These are phyloP conservation scores for Yueomyces sp. DNA, from an alignment of 805 yeast species.

Conservation along the genomic window DNA sequence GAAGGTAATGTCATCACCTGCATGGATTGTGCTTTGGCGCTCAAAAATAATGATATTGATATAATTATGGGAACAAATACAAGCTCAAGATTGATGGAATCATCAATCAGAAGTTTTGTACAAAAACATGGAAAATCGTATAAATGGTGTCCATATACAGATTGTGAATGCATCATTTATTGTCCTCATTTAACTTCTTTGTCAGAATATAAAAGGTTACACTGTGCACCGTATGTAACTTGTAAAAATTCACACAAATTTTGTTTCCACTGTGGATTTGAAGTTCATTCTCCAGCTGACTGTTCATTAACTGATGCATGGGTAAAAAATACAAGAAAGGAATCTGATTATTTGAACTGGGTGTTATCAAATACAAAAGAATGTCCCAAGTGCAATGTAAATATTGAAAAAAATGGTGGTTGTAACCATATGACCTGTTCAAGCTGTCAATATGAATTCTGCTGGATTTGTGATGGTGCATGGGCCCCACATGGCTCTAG, in stretches of 20 bases:
- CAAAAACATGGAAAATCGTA: slow-evolving; percentile 34
- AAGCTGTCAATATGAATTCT: slow-evolving; percentile 66
- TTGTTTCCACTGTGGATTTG: slow-evolving; percentile 64
- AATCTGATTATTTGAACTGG: slow-evolving; percentile 83
- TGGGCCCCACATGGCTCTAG: slow-evolving; percentile 61
- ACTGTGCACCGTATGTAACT: slow-evolving; percentile 47
- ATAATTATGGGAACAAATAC: slow-evolving; percentile 24
- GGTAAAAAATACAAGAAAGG: slow-evolving; percentile 72
- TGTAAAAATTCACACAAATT: slow-evolving; percentile 60
- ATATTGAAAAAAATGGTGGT: slow-evolving; percentile 90
- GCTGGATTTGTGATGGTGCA: slow-evolving; percentile 80
- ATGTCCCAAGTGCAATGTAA: slow-evolving; percentile 70
- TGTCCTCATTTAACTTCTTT: slow-evolving; percentile 20
- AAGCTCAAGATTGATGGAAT: slow-evolving; percentile 20
- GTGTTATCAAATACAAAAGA: slow-evolving; percentile 68
- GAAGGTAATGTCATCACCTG: slow-evolving; percentile 45
- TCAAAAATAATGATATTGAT: slow-evolving; percentile 29
- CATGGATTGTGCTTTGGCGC: slow-evolving; percentile 39
- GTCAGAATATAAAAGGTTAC: slow-evolving; percentile 16
- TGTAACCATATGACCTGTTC: slow-evolving; percentile 93
- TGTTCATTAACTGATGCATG: slow-evolving; percentile 58
- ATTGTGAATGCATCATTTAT: slow-evolving; percentile 50
- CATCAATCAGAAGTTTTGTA: slow-evolving; percentile 37
- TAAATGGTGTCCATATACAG: slow-evolving; percentile 80
- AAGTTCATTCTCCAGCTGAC: slow-evolving; percentile 76